phyloP scores from a whole-genome alignment of 1,284 basidiomycete species.

The Sporisorium scitamineum region DNA sequence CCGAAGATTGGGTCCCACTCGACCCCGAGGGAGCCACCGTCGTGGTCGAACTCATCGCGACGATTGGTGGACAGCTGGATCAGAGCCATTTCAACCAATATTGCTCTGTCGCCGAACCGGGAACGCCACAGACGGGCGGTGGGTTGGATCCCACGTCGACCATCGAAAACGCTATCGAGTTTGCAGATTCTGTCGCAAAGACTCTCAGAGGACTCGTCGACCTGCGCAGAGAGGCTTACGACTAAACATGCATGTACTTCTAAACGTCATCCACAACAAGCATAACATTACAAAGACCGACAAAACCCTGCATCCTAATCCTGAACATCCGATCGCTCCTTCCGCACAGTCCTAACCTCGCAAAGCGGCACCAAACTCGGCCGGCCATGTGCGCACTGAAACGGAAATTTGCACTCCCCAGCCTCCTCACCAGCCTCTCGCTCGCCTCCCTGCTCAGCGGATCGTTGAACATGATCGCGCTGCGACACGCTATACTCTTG shows the following conservation, averaged over 20 bases:
- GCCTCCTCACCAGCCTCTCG: constrained; percentile 76
- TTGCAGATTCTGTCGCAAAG: constrained; percentile 28
- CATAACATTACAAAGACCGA: background rate
- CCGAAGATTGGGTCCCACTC: constrained; percentile 38
- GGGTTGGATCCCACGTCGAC: constrained; percentile 29
- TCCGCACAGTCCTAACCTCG: constrained; percentile 7
- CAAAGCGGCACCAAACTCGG: constrained; percentile 39
- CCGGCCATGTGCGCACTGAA: constrained; percentile 90
- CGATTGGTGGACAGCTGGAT: constrained; percentile 34
- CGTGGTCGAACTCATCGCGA: constrained; percentile 33
- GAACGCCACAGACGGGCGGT: constrained; percentile 1
- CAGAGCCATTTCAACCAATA: constrained; percentile 37
- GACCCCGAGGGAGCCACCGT: constrained; percentile 40
- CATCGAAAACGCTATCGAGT: constrained; percentile 40
- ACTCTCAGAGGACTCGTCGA: constrained; percentile 40
- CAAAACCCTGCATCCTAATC: background rate
- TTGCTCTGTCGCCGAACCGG: constrained; percentile 6
- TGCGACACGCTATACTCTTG: constrained; percentile 35
- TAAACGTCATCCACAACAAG: constrained; percentile 7
- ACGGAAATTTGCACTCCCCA: constrained; percentile 84
- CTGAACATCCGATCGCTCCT: too few relatives aligned
- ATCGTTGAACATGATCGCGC: constrained; percentile 84
- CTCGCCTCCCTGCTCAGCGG: constrained; percentile 78
- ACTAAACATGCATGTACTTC: constrained; percentile 24
- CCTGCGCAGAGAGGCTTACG: constrained; percentile 29